Evolutionary conservation across 208 protist species (phyloP).

Genomic region (Trypanosoma rangeli): DNA sequence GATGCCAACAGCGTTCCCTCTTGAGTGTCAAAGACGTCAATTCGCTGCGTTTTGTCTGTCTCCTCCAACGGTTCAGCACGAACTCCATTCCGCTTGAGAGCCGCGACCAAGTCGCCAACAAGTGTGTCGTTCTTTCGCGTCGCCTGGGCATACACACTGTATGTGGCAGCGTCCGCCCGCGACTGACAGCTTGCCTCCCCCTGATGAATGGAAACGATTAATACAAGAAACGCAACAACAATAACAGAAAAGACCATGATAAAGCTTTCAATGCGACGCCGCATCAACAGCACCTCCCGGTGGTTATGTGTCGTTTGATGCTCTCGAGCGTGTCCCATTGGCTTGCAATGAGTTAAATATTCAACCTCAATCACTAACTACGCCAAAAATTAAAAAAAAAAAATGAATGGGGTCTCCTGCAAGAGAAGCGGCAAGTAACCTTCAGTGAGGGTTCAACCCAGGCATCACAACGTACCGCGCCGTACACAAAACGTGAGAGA

Average conservation of each 20-base stretch:
- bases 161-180: constrained; percentile 50
- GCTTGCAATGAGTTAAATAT: neutral
- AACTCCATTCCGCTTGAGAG: constrained; percentile 10
- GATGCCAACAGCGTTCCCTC: constrained; percentile 22
- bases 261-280: constrained; percentile 68
- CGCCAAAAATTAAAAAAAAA: constrained; percentile 14
- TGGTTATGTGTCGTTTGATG: constrained; percentile 33
- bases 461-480: neutral
- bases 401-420: neutral
- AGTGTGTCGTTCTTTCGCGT: constrained; percentile 31
- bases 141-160: constrained; percentile 34
- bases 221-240: constrained; percentile 52
- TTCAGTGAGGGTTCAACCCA: neutral
- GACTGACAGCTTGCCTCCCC: constrained; percentile 66
- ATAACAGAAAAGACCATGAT: constrained; percentile 70
- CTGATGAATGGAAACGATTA: constrained; percentile 60
- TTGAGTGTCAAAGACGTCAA: constrained; percentile 67
- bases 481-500: neutral
- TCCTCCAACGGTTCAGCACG: neutral
- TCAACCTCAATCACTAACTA: neutral
- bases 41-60: constrained; percentile 10
- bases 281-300: constrained; percentile 44
- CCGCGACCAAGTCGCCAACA: constrained; percentile 6
- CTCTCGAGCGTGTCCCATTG: constrained; percentile 51
- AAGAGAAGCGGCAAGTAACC: no score